Evolutionary conservation across 1,284 basidiomycete species (phyloP), one percentile per base, ranked within the genome.

Genomic region (Leccinum pallidistipes): DNA sequence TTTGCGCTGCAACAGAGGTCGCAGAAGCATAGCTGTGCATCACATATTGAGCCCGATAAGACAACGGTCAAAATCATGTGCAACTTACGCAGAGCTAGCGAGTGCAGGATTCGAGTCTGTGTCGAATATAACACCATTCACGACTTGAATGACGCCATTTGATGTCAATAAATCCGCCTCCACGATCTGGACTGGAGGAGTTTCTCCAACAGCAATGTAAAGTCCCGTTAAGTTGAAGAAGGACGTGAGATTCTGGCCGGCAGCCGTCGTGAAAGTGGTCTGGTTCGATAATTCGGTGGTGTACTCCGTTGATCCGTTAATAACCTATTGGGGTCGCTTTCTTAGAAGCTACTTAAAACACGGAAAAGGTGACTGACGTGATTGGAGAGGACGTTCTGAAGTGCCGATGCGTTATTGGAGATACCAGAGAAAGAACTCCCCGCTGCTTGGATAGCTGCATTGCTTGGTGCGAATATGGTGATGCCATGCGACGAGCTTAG

Each of bases 111-210:
- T 77, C 14, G 70, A 71, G 14, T 77, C 71, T 3, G 81, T 79
- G 74, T 89, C 83, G 55, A 86, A 62, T 53, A 92, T 78, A 11
- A 91, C 86, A 3, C 73, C 66, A 71, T 91, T 83, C 64, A 92
- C 84, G 56, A 90, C 74, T 71, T 93, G 89, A 7, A 91, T 70
- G 27, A 93, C 91, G 61, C 91, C 91, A 67, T 92, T 92, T 32
- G 79, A 71, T 29, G 85, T 74, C 65, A 93, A 78, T 8, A 92
- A 79, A 71, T 94, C 89, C 27, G 84, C 76, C 58, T 80, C 78
- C 27, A 88, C 70, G 68, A 94, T 86, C 64, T 75, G 75, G 9
- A 87, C 88, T 16, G 81, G 82, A 9, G 81, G 76, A 43, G 66
- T 65, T 52, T 82, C 82, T 31, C 82, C 83, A 11, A 76, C 80